Evolutionary conservation across 495 filamentous ascomycete genomes (phyloP).

Genomic region (Amphirosellinia nigrospora): DNA sequence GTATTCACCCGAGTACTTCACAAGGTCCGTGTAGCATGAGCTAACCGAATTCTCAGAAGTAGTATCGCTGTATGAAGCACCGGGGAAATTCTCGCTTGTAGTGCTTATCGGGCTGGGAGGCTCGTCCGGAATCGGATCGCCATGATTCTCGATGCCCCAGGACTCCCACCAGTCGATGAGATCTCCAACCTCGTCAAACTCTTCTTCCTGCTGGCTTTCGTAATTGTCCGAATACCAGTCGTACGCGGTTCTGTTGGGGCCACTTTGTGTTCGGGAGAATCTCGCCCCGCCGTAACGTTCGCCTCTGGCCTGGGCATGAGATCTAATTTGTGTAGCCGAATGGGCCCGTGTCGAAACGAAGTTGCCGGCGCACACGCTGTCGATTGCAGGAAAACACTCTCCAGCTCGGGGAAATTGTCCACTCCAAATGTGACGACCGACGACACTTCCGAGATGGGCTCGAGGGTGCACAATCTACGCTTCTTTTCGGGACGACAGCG

Average conservation of each 20-base stretch:
- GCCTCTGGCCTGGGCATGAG: background rate
- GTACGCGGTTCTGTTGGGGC: background rate
- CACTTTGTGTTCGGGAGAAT: background rate
- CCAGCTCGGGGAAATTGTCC: background rate
- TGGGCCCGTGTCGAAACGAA: constrained; percentile 1
- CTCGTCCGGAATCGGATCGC: background rate
- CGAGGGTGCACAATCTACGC: background rate
- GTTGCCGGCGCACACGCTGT: background rate
- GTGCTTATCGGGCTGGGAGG: background rate
- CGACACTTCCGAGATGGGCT: constrained; percentile 4
- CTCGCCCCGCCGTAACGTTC: background rate
- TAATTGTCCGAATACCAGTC: background rate
- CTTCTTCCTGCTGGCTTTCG: background rate
- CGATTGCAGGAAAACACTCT: background rate
- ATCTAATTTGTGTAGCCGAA: background rate
- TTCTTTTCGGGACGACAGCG: background rate
- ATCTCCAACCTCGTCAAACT: constrained; percentile 3
- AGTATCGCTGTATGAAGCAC: constrained; percentile 8
- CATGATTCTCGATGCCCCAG: background rate
- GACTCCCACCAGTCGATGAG: constrained; percentile 19
- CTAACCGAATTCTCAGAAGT: background rate
- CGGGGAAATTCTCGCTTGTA: background rate
- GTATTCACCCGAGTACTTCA: background rate
- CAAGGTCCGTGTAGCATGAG: background rate
- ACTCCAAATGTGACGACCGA: background rate